phyloP scores from a whole-genome alignment of 352 stramenopile genomes.

The Pythium grandisporangium region DNA sequence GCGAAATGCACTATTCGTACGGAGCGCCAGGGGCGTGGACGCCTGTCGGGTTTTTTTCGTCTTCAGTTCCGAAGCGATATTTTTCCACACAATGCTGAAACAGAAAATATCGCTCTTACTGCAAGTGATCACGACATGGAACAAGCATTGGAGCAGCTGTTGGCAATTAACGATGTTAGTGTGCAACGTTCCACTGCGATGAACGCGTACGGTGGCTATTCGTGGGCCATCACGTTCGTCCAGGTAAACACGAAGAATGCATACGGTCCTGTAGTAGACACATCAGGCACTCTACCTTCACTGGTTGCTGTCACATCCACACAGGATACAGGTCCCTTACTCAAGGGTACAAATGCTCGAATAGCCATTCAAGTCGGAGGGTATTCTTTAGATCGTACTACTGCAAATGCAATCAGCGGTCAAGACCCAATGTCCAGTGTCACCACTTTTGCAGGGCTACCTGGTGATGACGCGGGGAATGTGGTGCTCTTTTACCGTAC shows the following conservation, averaged over 20 bases:
- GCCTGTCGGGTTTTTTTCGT: slow-evolving; percentile 58
- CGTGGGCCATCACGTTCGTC: slow-evolving; percentile 80
- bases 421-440: too few relatives aligned
- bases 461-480: slow-evolving; percentile 47
- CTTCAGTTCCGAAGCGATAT: slow-evolving; percentile 61
- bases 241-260: slow-evolving; percentile 70
- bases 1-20: slow-evolving; percentile 37
- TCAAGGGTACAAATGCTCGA: slow-evolving; percentile 53
- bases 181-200: slow-evolving; percentile 54
- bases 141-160: slow-evolving; percentile 52
- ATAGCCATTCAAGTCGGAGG: slow-evolving; percentile 42
- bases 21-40: slow-evolving; percentile 43
- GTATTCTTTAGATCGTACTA: slow-evolving; percentile 24
- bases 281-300: slow-evolving; percentile 54
- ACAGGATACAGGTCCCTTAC: slow-evolving; percentile 9
- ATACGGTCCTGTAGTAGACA: slow-evolving; percentile 60
- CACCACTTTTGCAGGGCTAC: slow-evolving; percentile 51
- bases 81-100: slow-evolving; percentile 72
- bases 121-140: slow-evolving; percentile 48
- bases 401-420: too few relatives aligned
- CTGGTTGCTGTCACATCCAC: slow-evolving; percentile 20
- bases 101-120: slow-evolving; percentile 45
- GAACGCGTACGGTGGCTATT: slow-evolving; percentile 69
- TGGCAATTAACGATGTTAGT: slow-evolving; percentile 53
- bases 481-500: slow-evolving; percentile 50